Evolutionary conservation across 805 yeast genomes (phyloP).

Genomic region (Saccharomycopsis vini): DNA sequence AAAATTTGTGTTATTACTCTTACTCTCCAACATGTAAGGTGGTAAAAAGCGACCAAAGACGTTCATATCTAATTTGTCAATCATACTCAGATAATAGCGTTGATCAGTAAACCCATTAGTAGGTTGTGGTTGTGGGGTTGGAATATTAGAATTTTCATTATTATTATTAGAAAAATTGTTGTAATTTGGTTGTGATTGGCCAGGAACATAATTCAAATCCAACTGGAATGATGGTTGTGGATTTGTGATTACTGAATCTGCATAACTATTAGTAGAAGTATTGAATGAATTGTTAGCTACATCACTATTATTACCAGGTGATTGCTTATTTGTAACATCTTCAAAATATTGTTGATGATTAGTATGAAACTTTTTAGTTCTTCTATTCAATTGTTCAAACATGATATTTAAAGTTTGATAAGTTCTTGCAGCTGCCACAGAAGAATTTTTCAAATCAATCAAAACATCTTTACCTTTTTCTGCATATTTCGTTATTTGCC

Average conservation of each 20-base stretch:
- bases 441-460: slow-evolving; percentile 59
- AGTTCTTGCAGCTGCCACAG: slow-evolving; percentile 73
- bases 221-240: slow-evolving; percentile 14
- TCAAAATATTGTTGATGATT: slow-evolving; percentile 16
- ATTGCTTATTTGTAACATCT: slow-evolving; percentile 7
- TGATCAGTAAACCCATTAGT: slow-evolving; percentile 10
- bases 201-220: slow-evolving; percentile 3
- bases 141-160: slow-evolving; percentile 3
- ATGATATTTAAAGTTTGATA: slow-evolving; percentile 71
- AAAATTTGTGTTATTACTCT: slow-evolving; percentile 12
- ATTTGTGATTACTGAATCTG: slow-evolving; percentile 12
- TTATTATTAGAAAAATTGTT: slow-evolving; percentile 12
- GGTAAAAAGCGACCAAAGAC: slow-evolving; percentile 78
- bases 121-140: not conserved
- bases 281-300: not conserved
- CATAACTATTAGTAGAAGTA: not conserved
- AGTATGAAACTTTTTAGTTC: slow-evolving; percentile 44
- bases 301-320: not conserved
- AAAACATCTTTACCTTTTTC: slow-evolving; percentile 73
- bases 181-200: slow-evolving; percentile 4
- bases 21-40: slow-evolving; percentile 58
- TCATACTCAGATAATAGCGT: slow-evolving; percentile 46
- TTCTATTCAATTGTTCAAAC: slow-evolving; percentile 67
- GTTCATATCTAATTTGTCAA: slow-evolving; percentile 78
- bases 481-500: slow-evolving; percentile 55